A percentile compares a stretch with the other conserved stretches of the same genome.
These are phyloP conservation scores for Termitomyces sp. DNA, from an alignment of 768 basidiomycete genomes.

Conservation along the genomic window DNA sequence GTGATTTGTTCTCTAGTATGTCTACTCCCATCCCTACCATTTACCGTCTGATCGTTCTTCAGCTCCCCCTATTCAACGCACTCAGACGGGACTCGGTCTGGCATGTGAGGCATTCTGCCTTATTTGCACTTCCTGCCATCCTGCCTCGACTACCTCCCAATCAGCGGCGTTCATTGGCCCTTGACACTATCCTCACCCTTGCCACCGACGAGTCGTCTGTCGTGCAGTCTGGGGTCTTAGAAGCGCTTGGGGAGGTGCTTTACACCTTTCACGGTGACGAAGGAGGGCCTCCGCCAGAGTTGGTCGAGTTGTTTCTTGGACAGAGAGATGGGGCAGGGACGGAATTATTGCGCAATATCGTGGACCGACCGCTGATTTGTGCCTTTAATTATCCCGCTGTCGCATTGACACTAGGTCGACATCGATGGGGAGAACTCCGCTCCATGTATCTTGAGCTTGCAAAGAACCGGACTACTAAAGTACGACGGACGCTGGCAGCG, in stretches of 20 bases:
- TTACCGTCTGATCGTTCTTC: conserved; percentile 5
- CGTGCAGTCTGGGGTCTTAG: conserved; percentile 77
- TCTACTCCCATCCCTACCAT: background rate
- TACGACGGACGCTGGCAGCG: conserved; percentile 78
- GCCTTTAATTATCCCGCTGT: conserved; percentile 94
- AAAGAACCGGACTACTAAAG: conserved; percentile 50
- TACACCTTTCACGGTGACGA: conserved; percentile 69
- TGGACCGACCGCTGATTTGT: conserved; percentile 69
- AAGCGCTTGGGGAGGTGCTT: conserved; percentile 85
- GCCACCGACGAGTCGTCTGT: conserved; percentile 54
- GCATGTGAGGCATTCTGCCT: conserved; percentile 84
- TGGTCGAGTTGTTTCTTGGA: conserved; percentile 76
- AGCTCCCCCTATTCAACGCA: conserved; percentile 79
- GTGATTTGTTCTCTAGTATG: conserved; percentile 59
- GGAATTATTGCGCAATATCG: conserved; percentile 53
- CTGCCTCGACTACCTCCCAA: conserved; percentile 55
- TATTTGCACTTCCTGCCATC: conserved; percentile 81
- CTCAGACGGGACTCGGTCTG: conserved; percentile 64
- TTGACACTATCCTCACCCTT: conserved; percentile 59
- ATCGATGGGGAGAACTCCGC: conserved; percentile 71
- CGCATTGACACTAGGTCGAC: conserved; percentile 69
- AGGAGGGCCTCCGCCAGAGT: conserved; percentile 63
- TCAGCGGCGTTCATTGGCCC: conserved; percentile 57
- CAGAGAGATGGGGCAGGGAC: conserved; percentile 30
- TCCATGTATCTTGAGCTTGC: conserved; percentile 63